phyloP scores from a whole-genome alignment of 768 basidiomycete genomes.

The Chalciporus sphaerocephalus region DNA sequence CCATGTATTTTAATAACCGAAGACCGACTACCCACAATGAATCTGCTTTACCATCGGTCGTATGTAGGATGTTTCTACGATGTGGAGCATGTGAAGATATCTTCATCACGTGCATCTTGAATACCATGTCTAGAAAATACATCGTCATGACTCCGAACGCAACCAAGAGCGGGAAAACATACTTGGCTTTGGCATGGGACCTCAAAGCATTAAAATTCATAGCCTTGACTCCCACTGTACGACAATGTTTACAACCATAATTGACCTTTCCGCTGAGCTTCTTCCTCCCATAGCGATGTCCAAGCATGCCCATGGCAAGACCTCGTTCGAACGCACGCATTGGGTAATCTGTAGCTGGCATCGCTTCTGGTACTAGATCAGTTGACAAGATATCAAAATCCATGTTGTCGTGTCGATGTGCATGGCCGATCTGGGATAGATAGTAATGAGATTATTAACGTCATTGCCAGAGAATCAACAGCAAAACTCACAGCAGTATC shows the following conservation, averaged over 20 bases:
- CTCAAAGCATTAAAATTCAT: conserved; percentile 54
- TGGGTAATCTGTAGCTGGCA: too few relatives aligned
- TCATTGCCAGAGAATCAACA: background rate
- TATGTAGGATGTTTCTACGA: background rate
- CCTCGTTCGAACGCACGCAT: conserved; percentile 25
- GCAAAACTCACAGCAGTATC: conserved; percentile 40
- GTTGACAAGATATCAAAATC: conserved; percentile 35
- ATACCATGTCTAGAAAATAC: conserved; percentile 44
- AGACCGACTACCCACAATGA: background rate
- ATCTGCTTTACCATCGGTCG: background rate
- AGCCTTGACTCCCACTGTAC: conserved; percentile 18
- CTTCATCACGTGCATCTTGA: conserved; percentile 48
- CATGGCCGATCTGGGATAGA: conserved; percentile 52
- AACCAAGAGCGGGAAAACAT: conserved; percentile 17
- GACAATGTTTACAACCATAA: conserved; percentile 56
- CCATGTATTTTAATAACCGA: background rate
- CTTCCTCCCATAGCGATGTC: conserved; percentile 18
- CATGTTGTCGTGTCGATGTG: conserved; percentile 58
- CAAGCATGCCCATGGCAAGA: conserved; percentile 14
- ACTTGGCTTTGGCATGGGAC: conserved; percentile 64
- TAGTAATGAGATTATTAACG: background rate
- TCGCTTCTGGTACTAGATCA: too few relatives aligned
- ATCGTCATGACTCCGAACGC: conserved; percentile 1
- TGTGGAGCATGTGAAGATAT: conserved; percentile 38
- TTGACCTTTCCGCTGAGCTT: conserved; percentile 32